Base-by-base conservation (phyloP, 1,139 yeast genomes). In the Pichia inconspicua region DNA sequence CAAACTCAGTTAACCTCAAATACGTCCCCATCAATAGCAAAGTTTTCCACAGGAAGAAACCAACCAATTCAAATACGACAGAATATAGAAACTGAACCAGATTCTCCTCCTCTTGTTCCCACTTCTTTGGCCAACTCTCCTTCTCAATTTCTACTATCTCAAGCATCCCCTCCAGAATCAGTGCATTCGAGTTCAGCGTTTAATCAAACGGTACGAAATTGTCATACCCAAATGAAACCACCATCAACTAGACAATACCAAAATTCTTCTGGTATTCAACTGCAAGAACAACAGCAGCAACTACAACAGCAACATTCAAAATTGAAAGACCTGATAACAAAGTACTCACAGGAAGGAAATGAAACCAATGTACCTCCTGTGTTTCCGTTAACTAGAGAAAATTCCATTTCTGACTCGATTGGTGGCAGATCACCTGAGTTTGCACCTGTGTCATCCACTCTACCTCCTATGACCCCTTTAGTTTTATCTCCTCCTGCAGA, bases 51-150 rank as follows among this genome's bases (percentile, higher is more conserved):
- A 12, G 19, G n/a, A 15, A 35, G 12, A 15, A 39, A 42, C 11
- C 44, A 44, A 25, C 50, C 48, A 4, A 45, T 43, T 27, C 49
- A 41, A 40, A 43, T 48, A 12, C 34, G 19, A n/a, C 44, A 38
- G 8, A 37, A 25, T 5, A 48, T 36, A n/a, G 28, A 36, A n/a
- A 15, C 19, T 27, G 53, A 47, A 34, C 55, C 55, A 10, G 52
- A 49, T 12, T 49, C 55, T 3, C 56, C 51, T 3, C 27, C 47
- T 25, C 48, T 54, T 31, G 50, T 36, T 19, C 82, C 83, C 2
- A 69, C 74, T 0, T 76, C 81, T 3, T 47, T 77, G 19, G 75
- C 76, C 3, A 79, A 78, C 1, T 75, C 80, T 3, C 83, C 83
- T 1, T 75, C 81, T 6, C 62, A 77, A 44, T 75, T 77, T 54